phyloP scores from a whole-genome alignment of 2,329 filamentous ascomycete species.

The Ambrosiella cleistominuta region DNA sequence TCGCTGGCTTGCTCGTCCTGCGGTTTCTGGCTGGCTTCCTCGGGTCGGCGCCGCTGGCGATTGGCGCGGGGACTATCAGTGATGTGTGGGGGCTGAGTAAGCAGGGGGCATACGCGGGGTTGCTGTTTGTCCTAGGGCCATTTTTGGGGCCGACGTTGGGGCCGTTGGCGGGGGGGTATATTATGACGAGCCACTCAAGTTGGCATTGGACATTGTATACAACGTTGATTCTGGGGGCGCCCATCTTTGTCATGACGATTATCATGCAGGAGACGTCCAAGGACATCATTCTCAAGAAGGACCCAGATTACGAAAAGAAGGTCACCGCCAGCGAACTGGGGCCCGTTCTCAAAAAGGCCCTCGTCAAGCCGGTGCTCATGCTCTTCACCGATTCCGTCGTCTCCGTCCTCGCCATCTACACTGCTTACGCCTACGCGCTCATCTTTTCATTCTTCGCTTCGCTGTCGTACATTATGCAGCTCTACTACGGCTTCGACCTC shows the following conservation, averaged over 20 bases:
- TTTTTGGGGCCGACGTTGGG: constrained; percentile 35
- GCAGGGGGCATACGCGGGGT: constrained; percentile 22
- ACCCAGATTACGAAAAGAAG: constrained; percentile 17
- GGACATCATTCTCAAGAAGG: constrained; percentile 27
- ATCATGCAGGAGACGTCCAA: constrained; percentile 40
- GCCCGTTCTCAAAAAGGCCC: constrained; percentile 24
- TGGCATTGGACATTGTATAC: constrained; percentile 40
- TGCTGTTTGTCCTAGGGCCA: constrained; percentile 31
- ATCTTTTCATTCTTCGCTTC: constrained; percentile 36
- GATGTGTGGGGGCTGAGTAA: constrained; percentile 22
- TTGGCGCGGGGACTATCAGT: constrained; percentile 31
- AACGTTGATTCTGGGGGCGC: constrained; percentile 27
- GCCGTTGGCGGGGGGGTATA: constrained; percentile 32
- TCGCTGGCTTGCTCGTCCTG: constrained; percentile 33
- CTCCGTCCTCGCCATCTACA: constrained; percentile 34
- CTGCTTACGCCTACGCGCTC: constrained; percentile 32
- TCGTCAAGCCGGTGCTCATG: constrained; percentile 38
- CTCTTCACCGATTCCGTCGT: constrained; percentile 46
- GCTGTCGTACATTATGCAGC: constrained; percentile 30
- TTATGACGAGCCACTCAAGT: constrained; percentile 26
- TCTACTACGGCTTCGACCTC: constrained; percentile 26
- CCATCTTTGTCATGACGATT: constrained; percentile 21
- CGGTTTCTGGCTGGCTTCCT: constrained; percentile 40
- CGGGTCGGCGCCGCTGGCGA: constrained; percentile 30
- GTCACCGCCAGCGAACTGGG: constrained; percentile 15